Base-by-base conservation (phyloP, 148 eudicot species). In the Cornus suecica region DNA sequence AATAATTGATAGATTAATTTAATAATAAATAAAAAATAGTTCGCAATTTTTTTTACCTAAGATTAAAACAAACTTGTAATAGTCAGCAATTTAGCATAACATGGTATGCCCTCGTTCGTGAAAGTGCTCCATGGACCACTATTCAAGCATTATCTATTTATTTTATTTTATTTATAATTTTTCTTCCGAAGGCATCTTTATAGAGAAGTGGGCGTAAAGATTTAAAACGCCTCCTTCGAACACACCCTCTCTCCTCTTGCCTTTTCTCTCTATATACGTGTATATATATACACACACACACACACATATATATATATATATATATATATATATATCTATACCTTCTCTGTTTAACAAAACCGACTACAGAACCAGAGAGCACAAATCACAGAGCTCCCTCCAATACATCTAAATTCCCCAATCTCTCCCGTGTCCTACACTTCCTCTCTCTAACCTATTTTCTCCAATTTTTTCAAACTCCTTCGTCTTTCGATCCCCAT, bases 331-430 rank as follows among this genome's bases (percentile, higher is more conserved):
- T 22, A 52, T 26, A 48, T 24, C 0, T 6, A 8, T 32, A 34
- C 68, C 30, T 13, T 29, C 25, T 41, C 65, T 34, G 66, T 26
- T 42, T 14, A 20, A 58, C 8, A 20, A 30, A 63, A 65, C 58
- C 70, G 28, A 65, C 62, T 63, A 63, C 23, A 62, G n/a, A n/a
- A n/a, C n/a, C n/a, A n/a, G 68, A 37, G 22, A 52, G 29, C 24
- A 64, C 64, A 69, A 61, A 54, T 27, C 79, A 56, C 73, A 73
- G 80, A 79, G 85, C 80, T 71, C 82, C 82, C 78, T 74, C 76
- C 72, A 69, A 28, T 32, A 48, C 25, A 66, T 67, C 75, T 70
- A 67, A 76, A 76, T 61, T 72, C 66, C 24, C 24, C 13, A 23
- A 23, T 4, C 9, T 30, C 5, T 76, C 41, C 10, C 9, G 51